Conservation (phyloP, 2,329 filamentous ascomycete species). For the Aspergillus nomiae region DNA sequence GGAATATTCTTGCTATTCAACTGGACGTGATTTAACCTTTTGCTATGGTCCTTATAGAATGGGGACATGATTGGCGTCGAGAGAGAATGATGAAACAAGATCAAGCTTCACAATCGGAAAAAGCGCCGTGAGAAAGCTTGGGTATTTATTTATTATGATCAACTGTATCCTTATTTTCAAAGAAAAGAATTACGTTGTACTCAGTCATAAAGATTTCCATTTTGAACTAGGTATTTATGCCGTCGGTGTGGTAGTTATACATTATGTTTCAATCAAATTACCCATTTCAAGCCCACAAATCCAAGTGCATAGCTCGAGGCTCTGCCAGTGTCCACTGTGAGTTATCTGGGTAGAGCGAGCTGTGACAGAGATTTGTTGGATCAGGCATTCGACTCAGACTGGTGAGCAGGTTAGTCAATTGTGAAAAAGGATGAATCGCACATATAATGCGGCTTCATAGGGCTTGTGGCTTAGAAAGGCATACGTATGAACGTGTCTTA, state of each 20-base stretch:
- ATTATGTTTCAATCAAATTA: not conserved
- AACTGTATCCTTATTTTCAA: no score
- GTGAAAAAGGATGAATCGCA: no score
- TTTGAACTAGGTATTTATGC: not conserved
- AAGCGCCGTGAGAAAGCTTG: not conserved
- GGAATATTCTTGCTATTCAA: constrained; percentile 43
- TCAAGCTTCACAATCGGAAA: not conserved
- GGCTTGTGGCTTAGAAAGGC: no score
- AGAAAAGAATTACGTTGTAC: not conserved
- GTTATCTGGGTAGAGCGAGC: no score
- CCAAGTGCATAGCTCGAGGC: not conserved
- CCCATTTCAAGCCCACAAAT: not conserved
- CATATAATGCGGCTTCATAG: no score
- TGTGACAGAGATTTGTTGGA: no score
- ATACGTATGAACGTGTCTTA: no score
- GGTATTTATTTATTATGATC: no score
- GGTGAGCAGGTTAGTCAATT: no score
- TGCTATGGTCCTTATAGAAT: not conserved
- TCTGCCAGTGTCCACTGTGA: no score
- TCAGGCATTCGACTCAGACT: no score
- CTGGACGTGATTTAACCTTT: not conserved
- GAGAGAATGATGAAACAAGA: not conserved
- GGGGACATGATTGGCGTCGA: not conserved
- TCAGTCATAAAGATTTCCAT: no score
- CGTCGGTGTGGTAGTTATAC: not conserved